Evolutionary conservation across 1,284 basidiomycete species (phyloP).

Genomic region (Fomes fomentarius): DNA sequence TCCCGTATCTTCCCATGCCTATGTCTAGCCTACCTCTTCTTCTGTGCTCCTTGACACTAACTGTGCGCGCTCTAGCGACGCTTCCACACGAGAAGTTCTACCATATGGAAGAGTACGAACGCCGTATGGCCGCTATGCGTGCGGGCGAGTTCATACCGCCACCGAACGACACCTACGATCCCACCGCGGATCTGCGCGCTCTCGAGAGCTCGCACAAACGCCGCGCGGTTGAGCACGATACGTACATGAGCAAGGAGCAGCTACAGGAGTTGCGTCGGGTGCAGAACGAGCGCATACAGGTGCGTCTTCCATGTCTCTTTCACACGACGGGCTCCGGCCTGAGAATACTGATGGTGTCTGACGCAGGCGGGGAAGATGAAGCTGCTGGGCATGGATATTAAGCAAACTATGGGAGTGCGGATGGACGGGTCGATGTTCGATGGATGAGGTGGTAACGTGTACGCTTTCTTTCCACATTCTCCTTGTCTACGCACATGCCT

Average conservation of each 20-base stretch:
- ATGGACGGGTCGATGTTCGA: conserved; percentile 71
- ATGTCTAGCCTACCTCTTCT: background rate
- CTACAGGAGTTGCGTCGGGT: conserved; percentile 79
- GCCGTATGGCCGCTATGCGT: conserved; percentile 79
- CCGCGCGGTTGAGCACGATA: conserved; percentile 62
- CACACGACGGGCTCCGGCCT: background rate
- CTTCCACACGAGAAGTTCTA: conserved; percentile 93
- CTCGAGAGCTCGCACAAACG: conserved; percentile 70
- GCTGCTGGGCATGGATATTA: conserved; percentile 79
- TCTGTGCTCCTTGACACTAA: conserved; percentile 6
- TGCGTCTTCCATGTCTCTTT: conserved; percentile 33
- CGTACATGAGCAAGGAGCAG: conserved; percentile 77
- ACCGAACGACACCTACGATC: conserved; percentile 72
- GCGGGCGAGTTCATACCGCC: conserved; percentile 79
- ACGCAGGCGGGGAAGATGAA: conserved; percentile 81
- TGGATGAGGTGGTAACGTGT: conserved; percentile 25
- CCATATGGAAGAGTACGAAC: conserved; percentile 80
- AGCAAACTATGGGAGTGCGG: conserved; percentile 78
- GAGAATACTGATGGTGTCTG: background rate
- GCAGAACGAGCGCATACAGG: conserved; percentile 81
- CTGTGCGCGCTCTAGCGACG: conserved; percentile 57
- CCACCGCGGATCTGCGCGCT: conserved; percentile 78
- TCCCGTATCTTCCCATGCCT: background rate
- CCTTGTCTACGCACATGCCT: too few species aligned
- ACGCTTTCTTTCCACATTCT: background rate